A percentile compares a stretch with the other conserved stretches of the same genome.
Evolutionary conservation across 2,329 filamentous ascomycete genomes (phyloP).

Genomic region (Diplodia scrobiculata): DNA sequence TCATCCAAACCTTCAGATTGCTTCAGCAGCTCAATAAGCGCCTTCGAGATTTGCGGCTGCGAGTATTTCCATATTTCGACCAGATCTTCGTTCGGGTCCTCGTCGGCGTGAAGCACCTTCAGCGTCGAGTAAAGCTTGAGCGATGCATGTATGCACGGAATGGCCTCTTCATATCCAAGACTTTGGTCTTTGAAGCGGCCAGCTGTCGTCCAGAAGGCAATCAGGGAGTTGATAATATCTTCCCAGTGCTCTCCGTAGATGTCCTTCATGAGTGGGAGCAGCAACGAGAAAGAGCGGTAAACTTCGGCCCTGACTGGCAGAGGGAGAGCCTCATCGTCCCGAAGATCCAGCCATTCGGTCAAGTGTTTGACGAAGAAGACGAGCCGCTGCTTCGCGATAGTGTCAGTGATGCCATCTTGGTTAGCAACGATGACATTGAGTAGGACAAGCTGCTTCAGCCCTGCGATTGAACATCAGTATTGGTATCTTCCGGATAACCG

Average conservation of each 20-base stretch:
- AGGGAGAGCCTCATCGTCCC: slow-evolving; percentile 51
- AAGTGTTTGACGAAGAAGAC: slow-evolving; percentile 83
- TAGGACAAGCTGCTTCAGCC: slow-evolving; percentile 54
- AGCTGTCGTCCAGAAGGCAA: slow-evolving; percentile 40
- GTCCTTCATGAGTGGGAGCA: slow-evolving; percentile 74
- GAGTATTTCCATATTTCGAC: slow-evolving; percentile 69
- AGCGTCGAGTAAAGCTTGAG: slow-evolving; percentile 70
- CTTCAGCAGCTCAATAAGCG: slow-evolving; percentile 66
- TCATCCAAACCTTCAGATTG: slow-evolving; percentile 54
- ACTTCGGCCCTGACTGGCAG: slow-evolving; percentile 58
- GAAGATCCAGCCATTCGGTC: slow-evolving; percentile 65
- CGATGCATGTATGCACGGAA: slow-evolving; percentile 68
- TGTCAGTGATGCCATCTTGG: slow-evolving; percentile 52
- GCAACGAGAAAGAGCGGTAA: slow-evolving; percentile 55
- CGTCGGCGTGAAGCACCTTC: slow-evolving; percentile 55
- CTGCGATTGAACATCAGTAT: slow-evolving; percentile 35
- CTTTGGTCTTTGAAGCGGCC: not conserved
- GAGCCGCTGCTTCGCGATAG: slow-evolving; percentile 64
- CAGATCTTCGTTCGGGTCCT: slow-evolving; percentile 83
- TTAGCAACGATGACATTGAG: slow-evolving; percentile 58
- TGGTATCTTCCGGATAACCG: slow-evolving; percentile 26
- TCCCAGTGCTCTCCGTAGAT: slow-evolving; percentile 91
- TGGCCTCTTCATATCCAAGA: slow-evolving; percentile 30
- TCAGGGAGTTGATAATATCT: slow-evolving; percentile 44
- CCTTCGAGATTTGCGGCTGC: slow-evolving; percentile 58